A percentile compares a stretch with the other conserved stretches of the same genome.
Evolutionary conservation across 108 stramenopile species (phyloP).

Genomic region (Nitzschia putrida): DNA sequence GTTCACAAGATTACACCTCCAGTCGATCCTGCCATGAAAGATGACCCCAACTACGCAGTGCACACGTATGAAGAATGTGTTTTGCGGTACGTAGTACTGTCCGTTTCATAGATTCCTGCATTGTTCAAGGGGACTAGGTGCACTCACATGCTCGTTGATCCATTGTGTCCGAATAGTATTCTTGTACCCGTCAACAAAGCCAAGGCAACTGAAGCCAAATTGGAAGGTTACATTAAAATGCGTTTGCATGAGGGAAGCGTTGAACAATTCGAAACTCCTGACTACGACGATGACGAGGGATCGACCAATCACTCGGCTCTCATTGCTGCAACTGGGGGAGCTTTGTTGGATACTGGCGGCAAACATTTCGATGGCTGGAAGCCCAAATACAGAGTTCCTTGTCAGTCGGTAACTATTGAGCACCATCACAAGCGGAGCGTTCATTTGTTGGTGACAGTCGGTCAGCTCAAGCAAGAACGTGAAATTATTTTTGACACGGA

Average conservation of each 20-base stretch:
- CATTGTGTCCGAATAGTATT: neutral
- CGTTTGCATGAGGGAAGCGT: conserved; percentile 16
- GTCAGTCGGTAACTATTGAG: conserved; percentile 39
- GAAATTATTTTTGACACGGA: conserved; percentile 68
- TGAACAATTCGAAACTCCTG: conserved; percentile 2
- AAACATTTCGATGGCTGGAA: conserved; percentile 54
- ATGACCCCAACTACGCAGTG: conserved; percentile 3
- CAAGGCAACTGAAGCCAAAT: conserved; percentile 2
- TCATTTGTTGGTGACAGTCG: conserved; percentile 30
- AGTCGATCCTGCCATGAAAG: conserved; percentile 6
- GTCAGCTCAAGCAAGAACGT: conserved; percentile 39
- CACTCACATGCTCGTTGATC: neutral
- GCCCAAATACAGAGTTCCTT: conserved; percentile 58
- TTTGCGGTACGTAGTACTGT: conserved; percentile 28
- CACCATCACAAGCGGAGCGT: conserved; percentile 36
- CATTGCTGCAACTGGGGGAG: neutral
- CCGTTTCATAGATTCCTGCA: neutral
- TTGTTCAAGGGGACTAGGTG: neutral
- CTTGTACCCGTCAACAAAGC: conserved; percentile 29
- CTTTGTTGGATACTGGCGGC: conserved; percentile 31
- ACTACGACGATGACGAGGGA: conserved; percentile 14
- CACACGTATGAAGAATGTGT: conserved; percentile 47
- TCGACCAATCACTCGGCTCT: neutral
- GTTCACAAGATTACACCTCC: conserved; percentile 39
- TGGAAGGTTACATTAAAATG: conserved; percentile 21